Conservation (phyloP, 78 protist species). For the Cyanophora paradoxa region DNA sequence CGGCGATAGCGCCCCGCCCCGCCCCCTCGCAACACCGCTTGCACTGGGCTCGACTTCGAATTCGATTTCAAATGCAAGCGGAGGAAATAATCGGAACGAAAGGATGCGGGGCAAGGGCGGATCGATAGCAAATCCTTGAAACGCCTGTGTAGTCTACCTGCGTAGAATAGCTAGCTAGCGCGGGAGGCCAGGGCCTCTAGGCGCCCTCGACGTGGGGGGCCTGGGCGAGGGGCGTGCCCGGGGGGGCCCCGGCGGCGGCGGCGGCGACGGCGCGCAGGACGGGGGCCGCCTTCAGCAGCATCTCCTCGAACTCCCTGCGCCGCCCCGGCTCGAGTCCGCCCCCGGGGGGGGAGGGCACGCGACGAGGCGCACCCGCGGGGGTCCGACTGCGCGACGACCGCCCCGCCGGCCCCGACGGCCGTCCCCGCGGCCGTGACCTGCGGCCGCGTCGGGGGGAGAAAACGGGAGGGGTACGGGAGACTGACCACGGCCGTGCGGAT, state of each 20-base stretch:
- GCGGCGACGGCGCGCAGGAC: not conserved
- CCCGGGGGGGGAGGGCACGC: no score
- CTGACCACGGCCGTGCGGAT: conserved; percentile 48
- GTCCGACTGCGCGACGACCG: conserved; percentile 54
- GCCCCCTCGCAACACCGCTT: no score
- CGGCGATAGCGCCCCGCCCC: not conserved
- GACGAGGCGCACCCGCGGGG: no score
- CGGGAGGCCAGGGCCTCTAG: not conserved
- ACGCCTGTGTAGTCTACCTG: not conserved
- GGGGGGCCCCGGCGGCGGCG: not conserved
- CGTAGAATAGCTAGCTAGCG: not conserved
- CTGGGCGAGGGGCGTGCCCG: not conserved
- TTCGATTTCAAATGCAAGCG: not conserved
- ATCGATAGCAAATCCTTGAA: not conserved
- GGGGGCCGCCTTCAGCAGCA: conserved; percentile 21
- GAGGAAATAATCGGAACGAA: not conserved
- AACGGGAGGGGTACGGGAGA: not conserved
- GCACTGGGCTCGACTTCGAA: not conserved
- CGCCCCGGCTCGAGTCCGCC: no score
- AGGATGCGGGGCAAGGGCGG: not conserved
- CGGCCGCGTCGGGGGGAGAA: not conserved
- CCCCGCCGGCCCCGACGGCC: conserved; percentile 67
- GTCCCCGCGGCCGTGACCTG: conserved; percentile 1
- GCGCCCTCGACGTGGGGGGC: not conserved
- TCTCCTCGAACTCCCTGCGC: conserved; percentile 34